Conservation (phyloP, 2,329 filamentous ascomycete species). For the Claviceps arundinis region DNA sequence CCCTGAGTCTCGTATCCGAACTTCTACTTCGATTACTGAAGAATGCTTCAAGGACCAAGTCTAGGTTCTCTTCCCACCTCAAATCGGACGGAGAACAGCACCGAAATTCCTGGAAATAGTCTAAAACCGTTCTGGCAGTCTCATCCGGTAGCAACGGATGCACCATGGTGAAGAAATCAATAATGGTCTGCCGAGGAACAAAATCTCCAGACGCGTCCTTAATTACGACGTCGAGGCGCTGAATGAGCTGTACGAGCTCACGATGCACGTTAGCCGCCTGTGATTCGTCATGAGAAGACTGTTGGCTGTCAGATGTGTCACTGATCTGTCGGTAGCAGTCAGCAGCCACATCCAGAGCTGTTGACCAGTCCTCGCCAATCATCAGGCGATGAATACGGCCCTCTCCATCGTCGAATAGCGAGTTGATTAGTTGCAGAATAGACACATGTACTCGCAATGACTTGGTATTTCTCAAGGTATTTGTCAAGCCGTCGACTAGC, state of each 20-base stretch:
- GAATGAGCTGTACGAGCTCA: slow-evolving; percentile 32
- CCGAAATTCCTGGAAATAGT: slow-evolving; percentile 54
- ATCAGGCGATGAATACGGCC: slow-evolving; percentile 42
- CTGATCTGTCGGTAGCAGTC: slow-evolving; percentile 32
- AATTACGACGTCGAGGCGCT: slow-evolving; percentile 34
- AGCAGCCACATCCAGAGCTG: slow-evolving; percentile 44
- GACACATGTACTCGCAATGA: slow-evolving; percentile 32
- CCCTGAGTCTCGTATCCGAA: slow-evolving; percentile 46
- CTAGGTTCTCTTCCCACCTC: slow-evolving; percentile 53
- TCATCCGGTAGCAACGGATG: slow-evolving; percentile 50
- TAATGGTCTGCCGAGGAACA: slow-evolving; percentile 51
- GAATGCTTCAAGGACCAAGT: slow-evolving; percentile 47
- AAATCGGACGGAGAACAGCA: slow-evolving; percentile 59
- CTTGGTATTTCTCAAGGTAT: slow-evolving; percentile 30
- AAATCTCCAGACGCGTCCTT: slow-evolving; percentile 36
- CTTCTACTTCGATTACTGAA: slow-evolving; percentile 49
- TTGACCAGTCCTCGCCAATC: slow-evolving; percentile 52
- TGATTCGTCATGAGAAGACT: slow-evolving; percentile 14
- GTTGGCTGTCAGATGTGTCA: slow-evolving; percentile 13
- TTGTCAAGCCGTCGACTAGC: slow-evolving; percentile 43
- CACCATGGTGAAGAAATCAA: slow-evolving; percentile 52
- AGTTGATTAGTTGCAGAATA: slow-evolving; percentile 40
- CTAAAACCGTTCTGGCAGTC: slow-evolving; percentile 49
- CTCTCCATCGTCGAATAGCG: slow-evolving; percentile 38
- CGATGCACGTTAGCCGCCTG: slow-evolving; percentile 25